Percentiles rank a stretch among this genome's conserved stretches.
These are phyloP conservation scores for Lactarius trivialis DNA, from an alignment of 768 basidiomycete genomes.

Conservation along the genomic window DNA sequence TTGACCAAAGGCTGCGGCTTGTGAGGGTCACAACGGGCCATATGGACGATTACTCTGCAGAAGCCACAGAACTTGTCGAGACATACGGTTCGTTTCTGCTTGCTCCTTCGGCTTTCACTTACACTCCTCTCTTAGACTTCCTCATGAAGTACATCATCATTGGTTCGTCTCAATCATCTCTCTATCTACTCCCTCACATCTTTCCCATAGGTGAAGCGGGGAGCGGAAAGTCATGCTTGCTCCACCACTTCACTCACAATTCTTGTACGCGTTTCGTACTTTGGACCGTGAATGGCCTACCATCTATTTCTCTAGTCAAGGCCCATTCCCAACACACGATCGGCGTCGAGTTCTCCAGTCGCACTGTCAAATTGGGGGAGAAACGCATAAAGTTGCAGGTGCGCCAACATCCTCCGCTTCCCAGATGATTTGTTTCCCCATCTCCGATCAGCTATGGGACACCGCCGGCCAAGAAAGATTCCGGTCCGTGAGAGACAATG, in stretches of 20 bases:
- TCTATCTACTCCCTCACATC: conserved; percentile 3
- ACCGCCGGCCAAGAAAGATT: conserved; percentile 96
- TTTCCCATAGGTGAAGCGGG: conserved; percentile 77
- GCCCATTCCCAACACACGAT: conserved; percentile 97
- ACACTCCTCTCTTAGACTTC: conserved; percentile 57
- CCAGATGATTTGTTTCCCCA: not conserved
- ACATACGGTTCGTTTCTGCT: conserved; percentile 64
- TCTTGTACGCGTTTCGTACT: conserved; percentile 55
- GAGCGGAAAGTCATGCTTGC: conserved; percentile 92
- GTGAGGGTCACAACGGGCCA: conserved; percentile 18
- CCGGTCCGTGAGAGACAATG: conserved; percentile 42
- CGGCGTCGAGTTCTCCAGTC: conserved; percentile 95
- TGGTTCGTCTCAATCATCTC: conserved; percentile 42
- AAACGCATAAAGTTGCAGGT: conserved; percentile 95
- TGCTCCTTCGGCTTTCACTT: not conserved
- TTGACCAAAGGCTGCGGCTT: not conserved
- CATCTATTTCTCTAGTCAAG: conserved; percentile 57
- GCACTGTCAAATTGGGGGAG: conserved; percentile 89
- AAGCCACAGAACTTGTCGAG: conserved; percentile 89
- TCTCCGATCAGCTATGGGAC: conserved; percentile 72
- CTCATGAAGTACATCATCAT: conserved; percentile 98
- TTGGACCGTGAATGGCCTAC: conserved; percentile 1
- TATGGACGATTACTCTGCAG: conserved; percentile 61
- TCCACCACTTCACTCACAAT: conserved; percentile 96
- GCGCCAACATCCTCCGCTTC: conserved; percentile 22